Percentiles rank a stretch among this genome's conserved stretches.
Evolutionary conservation across 495 filamentous ascomycete genomes (phyloP).

Genomic region (Penicillium silybi): DNA sequence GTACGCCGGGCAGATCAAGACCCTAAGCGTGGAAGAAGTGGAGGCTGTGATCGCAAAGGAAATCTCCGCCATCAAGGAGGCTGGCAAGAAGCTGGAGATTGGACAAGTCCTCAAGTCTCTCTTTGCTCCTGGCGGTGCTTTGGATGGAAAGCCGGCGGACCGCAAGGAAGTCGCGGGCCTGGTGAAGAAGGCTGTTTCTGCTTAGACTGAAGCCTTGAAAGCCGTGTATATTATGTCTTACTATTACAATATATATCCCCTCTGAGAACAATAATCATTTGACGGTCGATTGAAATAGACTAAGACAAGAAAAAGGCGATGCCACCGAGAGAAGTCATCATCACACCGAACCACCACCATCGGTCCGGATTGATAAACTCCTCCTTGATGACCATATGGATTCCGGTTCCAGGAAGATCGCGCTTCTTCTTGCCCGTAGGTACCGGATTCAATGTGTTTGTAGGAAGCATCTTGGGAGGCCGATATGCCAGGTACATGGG

Average conservation of each 20-base stretch:
- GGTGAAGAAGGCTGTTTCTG: slow-evolving; percentile 38
- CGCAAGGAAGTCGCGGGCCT: slow-evolving; percentile 44
- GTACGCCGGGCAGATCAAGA: slow-evolving; percentile 52
- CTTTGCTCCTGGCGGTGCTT: slow-evolving; percentile 41
- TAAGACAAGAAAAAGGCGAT: slow-evolving; percentile 34
- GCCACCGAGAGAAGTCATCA: slow-evolving; percentile 60
- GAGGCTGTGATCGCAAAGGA: slow-evolving; percentile 39
- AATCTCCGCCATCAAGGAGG: slow-evolving; percentile 39
- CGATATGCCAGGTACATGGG: slow-evolving; percentile 69
- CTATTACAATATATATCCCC: slow-evolving; percentile 6
- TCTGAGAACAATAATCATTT: background rate
- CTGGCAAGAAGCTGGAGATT: slow-evolving; percentile 39
- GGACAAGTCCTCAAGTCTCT: slow-evolving; percentile 48
- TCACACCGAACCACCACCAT: slow-evolving; percentile 68
- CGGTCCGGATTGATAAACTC: slow-evolving; percentile 52
- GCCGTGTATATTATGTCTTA: slow-evolving; percentile 17
- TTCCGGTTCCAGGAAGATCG: slow-evolving; percentile 8
- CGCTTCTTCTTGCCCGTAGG: slow-evolving; percentile 21
- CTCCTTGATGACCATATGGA: slow-evolving; percentile 35
- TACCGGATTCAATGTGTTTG: slow-evolving; percentile 60
- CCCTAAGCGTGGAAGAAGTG: slow-evolving; percentile 47
- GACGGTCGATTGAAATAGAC: slow-evolving; percentile 2
- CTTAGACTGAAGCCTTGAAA: slow-evolving; percentile 2
- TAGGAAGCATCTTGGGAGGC: slow-evolving; percentile 74
- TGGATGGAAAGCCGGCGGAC: slow-evolving; percentile 54